Evolutionary conservation across 441 rosid genomes (phyloP).

Genomic region (Macaranga tanarius): DNA sequence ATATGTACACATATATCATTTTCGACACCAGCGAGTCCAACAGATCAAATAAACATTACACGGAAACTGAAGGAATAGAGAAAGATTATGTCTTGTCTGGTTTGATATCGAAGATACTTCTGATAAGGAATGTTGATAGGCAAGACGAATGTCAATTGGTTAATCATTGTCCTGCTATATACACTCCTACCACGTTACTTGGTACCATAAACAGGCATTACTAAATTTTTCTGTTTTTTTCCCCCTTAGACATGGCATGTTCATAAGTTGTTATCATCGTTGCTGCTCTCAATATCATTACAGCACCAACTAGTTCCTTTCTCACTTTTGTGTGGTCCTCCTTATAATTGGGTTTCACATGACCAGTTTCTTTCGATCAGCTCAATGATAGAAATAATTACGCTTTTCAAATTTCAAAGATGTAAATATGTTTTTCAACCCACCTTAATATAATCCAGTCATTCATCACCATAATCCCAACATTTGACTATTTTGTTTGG

Average conservation of each 20-base stretch:
- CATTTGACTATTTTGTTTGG: neutral
- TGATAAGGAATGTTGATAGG: neutral
- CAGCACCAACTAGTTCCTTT: neutral
- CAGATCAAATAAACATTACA: neutral
- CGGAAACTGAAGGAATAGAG: neutral
- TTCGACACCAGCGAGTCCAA: too few relatives aligned
- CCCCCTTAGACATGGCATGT: neutral
- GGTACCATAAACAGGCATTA: neutral
- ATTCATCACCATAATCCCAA: neutral
- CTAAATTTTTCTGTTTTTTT: neutral
- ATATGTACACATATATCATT: neutral
- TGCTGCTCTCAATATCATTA: neutral
- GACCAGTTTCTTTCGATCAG: neutral
- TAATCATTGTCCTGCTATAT: neutral
- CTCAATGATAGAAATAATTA: too few relatives aligned
- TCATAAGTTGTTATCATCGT: neutral
- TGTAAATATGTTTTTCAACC: neutral
- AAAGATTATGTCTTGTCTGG: neutral
- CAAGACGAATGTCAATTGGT: neutral
- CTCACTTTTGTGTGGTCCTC: conserved; percentile 7
- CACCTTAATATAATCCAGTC: neutral
- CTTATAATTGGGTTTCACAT: neutral
- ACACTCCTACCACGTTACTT: neutral
- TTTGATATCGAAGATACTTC: neutral
- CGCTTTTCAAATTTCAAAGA: neutral